Evolutionary conservation across 768 basidiomycete genomes (phyloP), one percentile per base, ranked within the genome.

Genomic region (Terana coerulea): DNA sequence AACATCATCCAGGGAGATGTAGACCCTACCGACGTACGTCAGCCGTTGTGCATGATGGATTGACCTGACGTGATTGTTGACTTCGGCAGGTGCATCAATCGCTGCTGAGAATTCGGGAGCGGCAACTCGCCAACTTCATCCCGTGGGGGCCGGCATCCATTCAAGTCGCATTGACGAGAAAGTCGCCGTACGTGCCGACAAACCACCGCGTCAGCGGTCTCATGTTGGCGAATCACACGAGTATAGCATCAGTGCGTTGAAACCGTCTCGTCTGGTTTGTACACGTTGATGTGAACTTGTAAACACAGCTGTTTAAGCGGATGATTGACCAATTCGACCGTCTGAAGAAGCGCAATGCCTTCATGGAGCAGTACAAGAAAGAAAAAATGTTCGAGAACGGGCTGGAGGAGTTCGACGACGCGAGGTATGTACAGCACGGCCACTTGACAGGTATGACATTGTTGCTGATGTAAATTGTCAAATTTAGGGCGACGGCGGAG

Each of bases 141-240:
- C 97, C 97, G 5, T 99, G 97, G 97, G 97, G 97, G 11, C 97
- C 97, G 0, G 95, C 95, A 4, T 95, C 93, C 30, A 95, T 97
- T 61, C 97, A 99, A 69, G 95, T 99, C 6, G 95, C 97, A 5
- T 72, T 98, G 53, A 97, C 95, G 1, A 84, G 91, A 52, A 85
- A 81, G 60, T 94, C 91, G 14, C 94, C 93, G 5, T 95, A 95
- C 63, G 73, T 97, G 47, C 76, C 83, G 4, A 84, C 89, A 33
- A 89, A 86, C 61, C 94, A 99, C 67, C 87, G 95, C 11, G 95
- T 98, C 50, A 98, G 95, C 66, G 95, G 95, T 0, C 76, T 99
- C 45, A 98, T 99, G 97, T 80, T 99, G 44, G 97, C 95, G 9
- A 99, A 99, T 61, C 97, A 99, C 67, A 99, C 97, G n/a, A 94